These are phyloP conservation scores for Asterophora lycoperdoides DNA, from an alignment of 768 basidiomycete species.

Conservation along the genomic window DNA sequence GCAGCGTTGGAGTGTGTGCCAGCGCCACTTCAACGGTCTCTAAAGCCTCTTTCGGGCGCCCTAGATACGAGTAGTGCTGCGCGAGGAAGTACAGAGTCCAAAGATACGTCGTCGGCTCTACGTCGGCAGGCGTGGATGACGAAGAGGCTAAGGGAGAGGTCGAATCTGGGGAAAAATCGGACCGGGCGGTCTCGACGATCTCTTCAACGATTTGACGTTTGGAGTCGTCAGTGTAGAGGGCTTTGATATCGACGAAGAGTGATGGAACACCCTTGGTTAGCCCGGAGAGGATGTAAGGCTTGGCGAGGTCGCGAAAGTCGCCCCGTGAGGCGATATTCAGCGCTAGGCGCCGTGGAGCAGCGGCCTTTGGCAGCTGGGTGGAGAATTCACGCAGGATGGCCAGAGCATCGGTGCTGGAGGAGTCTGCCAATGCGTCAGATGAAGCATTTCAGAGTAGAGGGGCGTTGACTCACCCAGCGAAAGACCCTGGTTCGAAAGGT, in stretches of 20 bases:
- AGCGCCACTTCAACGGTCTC: slow-evolving; percentile 62
- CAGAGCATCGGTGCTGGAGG: slow-evolving; percentile 50
- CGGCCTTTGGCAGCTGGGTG: slow-evolving; percentile 59
- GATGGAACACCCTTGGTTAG: slow-evolving; percentile 88
- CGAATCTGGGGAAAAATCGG: slow-evolving; percentile 29
- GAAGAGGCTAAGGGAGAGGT: slow-evolving; percentile 17
- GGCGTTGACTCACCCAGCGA: slow-evolving; percentile 50
- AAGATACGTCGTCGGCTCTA: slow-evolving; percentile 78
- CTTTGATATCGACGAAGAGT: slow-evolving; percentile 87
- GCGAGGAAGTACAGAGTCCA: slow-evolving; percentile 97
- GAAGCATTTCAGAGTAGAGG: slow-evolving; percentile 23
- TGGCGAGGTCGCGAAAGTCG: slow-evolving; percentile 60
- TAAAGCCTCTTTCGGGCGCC: slow-evolving; percentile 49
- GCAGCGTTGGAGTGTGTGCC: slow-evolving; percentile 87
- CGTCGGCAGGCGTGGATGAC: slow-evolving; percentile 14
- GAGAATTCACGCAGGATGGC: slow-evolving; percentile 56
- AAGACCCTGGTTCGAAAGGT: slow-evolving; percentile 60
- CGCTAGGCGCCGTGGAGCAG: slow-evolving; percentile 69
- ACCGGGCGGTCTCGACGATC: slow-evolving; percentile 50
- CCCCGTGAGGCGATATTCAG: slow-evolving; percentile 65
- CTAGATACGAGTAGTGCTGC: slow-evolving; percentile 76
- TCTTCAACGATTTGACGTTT: slow-evolving; percentile 70
- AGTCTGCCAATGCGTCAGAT: slow-evolving; percentile 35
- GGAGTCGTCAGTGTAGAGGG: slow-evolving; percentile 60
- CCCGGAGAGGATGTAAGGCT: slow-evolving; percentile 63